Percentiles rank a stretch among this genome's conserved stretches.
phyloP scores from a whole-genome alignment of 331 rosid species.

The Malus hybrid region DNA sequence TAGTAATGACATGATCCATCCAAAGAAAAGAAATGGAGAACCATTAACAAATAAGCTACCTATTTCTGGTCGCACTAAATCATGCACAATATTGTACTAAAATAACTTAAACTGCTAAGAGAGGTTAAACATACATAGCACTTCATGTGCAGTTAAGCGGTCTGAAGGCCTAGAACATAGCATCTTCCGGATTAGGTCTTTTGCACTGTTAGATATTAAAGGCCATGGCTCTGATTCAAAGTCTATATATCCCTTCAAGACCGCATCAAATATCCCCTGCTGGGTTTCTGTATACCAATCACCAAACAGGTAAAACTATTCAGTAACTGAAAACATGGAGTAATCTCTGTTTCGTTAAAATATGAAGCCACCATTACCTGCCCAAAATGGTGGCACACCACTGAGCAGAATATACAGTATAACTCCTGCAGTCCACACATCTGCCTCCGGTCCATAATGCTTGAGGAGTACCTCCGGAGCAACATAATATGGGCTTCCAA shows the following conservation, averaged over 20 bases:
- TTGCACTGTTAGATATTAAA: conserved; percentile 79
- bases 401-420: conserved; percentile 88
- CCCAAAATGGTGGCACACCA: conserved; percentile 99
- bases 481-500: conserved; percentile 98
- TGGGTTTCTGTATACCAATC: conserved; percentile 69
- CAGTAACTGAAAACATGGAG: conserved; percentile 19
- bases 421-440: conserved; percentile 99
- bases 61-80: neutral
- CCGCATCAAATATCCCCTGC: conserved; percentile 99
- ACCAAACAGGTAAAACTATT: conserved; percentile 24
- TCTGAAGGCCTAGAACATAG: conserved; percentile 77
- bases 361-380: conserved; percentile 46
- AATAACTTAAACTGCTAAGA: neutral
- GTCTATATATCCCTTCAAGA: conserved; percentile 90
- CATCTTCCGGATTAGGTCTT: conserved; percentile 89
- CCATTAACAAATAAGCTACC: neutral
- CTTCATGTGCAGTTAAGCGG: conserved; percentile 95
- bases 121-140: conserved; percentile 56
- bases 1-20: conserved; percentile 1
- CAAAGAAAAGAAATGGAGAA: conserved; percentile 1
- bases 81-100: neutral
- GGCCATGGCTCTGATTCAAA: conserved; percentile 99
- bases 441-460: conserved; percentile 94
- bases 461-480: conserved; percentile 99
- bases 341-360: neutral